phyloP scores from a whole-genome alignment of 1,284 basidiomycete genomes.

The Schizopora paradoxa region DNA sequence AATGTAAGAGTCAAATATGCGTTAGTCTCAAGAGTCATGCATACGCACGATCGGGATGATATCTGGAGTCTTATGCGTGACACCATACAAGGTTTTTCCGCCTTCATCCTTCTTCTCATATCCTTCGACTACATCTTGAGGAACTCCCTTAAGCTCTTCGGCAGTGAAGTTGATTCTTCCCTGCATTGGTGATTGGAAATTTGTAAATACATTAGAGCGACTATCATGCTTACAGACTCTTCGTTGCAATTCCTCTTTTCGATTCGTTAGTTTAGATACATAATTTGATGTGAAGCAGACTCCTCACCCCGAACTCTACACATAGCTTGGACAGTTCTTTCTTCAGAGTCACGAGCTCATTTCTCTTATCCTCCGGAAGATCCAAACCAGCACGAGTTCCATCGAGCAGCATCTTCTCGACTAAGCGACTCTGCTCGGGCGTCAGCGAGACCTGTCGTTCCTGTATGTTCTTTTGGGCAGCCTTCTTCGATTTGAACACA shows the following conservation, averaged over 20 bases:
- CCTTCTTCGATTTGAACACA: slow-evolving; percentile 64
- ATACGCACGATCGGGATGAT: slow-evolving; percentile 66
- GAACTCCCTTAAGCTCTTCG: slow-evolving; percentile 75
- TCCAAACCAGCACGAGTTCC: slow-evolving; percentile 71
- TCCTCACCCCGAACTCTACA: slow-evolving; percentile 65
- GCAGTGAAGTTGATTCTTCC: slow-evolving; percentile 57
- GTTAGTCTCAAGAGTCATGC: slow-evolving; percentile 4
- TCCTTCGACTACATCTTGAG: slow-evolving; percentile 69
- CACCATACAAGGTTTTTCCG: slow-evolving; percentile 54
- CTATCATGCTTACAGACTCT: slow-evolving; percentile 53
- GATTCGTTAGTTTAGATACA: not conserved
- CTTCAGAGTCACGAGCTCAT: slow-evolving; percentile 51
- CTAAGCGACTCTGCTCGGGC: slow-evolving; percentile 63
- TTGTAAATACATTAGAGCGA: not conserved
- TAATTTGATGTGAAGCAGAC: not conserved
- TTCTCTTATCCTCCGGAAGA: slow-evolving; percentile 59
- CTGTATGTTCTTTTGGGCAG: slow-evolving; percentile 63
- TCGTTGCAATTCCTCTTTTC: slow-evolving; percentile 80
- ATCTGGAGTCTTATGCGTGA: slow-evolving; percentile 71
- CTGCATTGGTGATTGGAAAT: slow-evolving; percentile 30
- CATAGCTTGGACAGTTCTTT: slow-evolving; percentile 68
- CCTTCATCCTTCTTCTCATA: slow-evolving; percentile 59
- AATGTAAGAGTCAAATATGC: slow-evolving; percentile 1
- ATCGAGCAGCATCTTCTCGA: slow-evolving; percentile 74
- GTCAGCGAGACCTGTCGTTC: slow-evolving; percentile 53